Conservation (phyloP, 2,329 filamentous ascomycete genomes). For the Aspergillus proliferans region DNA sequence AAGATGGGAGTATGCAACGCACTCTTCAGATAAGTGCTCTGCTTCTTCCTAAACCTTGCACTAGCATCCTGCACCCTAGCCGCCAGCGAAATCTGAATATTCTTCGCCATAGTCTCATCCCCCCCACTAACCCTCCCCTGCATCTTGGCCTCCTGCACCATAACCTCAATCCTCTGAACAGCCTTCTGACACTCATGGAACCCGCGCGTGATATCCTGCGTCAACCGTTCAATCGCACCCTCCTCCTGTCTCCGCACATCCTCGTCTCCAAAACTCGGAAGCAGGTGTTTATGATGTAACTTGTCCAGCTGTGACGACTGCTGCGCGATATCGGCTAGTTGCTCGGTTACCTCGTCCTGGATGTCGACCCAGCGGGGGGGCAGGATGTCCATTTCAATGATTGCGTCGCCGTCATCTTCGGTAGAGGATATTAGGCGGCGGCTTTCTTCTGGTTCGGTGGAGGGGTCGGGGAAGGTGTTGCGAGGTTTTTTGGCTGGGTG, state of each 20-base stretch:
- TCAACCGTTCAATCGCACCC: conserved; percentile 80
- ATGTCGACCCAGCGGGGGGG: conserved; percentile 94
- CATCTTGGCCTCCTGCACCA: conserved; percentile 74
- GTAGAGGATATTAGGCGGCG: conserved; percentile 77
- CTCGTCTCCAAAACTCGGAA: conserved; percentile 95
- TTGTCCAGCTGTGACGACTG: conserved; percentile 83
- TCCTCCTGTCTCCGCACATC: conserved; percentile 82
- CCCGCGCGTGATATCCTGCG: conserved; percentile 77
- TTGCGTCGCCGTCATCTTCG: conserved; percentile 76
- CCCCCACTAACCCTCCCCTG: conserved; percentile 65
- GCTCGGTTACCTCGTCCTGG: conserved; percentile 84
- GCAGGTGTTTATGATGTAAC: conserved; percentile 91
- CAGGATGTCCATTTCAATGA: conserved; percentile 97
- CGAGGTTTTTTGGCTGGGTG: conserved; percentile 81
- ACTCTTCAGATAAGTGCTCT: conserved; percentile 95
- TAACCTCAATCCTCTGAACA: conserved; percentile 79
- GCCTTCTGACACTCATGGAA: conserved; percentile 88
- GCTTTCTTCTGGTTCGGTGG: conserved; percentile 58
- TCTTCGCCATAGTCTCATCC: conserved; percentile 92
- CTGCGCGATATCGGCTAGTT: conserved; percentile 70
- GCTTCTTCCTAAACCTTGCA: conserved; percentile 90
- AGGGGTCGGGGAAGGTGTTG: conserved; percentile 57
- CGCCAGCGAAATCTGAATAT: conserved; percentile 88
- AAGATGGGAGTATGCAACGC: too few species aligned
- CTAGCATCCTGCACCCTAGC: conserved; percentile 85